Evolutionary conservation across 177 flowering plant species (phyloP).

Genomic region (Vitis hybrid): DNA sequence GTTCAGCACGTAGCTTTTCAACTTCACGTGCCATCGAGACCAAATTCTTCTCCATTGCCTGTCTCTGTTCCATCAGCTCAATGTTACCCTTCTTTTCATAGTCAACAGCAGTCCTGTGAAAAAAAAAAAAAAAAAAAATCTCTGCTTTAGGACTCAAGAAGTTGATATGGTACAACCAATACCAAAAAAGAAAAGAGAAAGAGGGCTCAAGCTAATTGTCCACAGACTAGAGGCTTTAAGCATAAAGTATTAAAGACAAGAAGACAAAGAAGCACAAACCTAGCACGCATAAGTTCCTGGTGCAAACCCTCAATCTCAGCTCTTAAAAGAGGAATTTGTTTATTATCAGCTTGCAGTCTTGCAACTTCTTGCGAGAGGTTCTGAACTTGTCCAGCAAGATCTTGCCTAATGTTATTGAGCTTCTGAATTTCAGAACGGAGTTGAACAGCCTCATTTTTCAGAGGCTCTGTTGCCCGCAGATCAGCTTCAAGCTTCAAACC

Average conservation of each 20-base stretch:
- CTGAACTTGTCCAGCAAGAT: conserved; percentile 59
- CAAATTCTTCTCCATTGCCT: conserved; percentile 87
- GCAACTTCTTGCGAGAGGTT: conserved; percentile 53
- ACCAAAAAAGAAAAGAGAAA: background rate
- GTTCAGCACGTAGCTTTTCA: conserved; percentile 90
- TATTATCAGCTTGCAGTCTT: conserved; percentile 66
- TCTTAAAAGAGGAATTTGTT: conserved; percentile 65
- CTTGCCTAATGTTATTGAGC: conserved; percentile 57
- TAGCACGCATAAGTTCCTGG: conserved; percentile 82
- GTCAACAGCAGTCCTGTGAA: conserved; percentile 68
- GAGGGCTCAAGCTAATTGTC: background rate
- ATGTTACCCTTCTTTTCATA: conserved; percentile 82
- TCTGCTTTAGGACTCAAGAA: conserved; percentile 3
- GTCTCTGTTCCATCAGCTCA: conserved; percentile 82
- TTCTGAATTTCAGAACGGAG: conserved; percentile 74
- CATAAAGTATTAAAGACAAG: background rate
- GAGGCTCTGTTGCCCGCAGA: conserved; percentile 74
- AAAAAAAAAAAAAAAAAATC: background rate
- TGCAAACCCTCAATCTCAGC: conserved; percentile 73
- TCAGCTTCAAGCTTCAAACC: conserved; percentile 86
- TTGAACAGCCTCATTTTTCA: conserved; percentile 63
- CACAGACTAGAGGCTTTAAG: no score
- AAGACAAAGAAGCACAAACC: conserved; percentile 42
- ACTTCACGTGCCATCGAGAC: conserved; percentile 92
- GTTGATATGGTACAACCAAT: background rate